Conservation (phyloP, 192 early-diverging fungal genomes). For the Umbelopsis sp. region DNA sequence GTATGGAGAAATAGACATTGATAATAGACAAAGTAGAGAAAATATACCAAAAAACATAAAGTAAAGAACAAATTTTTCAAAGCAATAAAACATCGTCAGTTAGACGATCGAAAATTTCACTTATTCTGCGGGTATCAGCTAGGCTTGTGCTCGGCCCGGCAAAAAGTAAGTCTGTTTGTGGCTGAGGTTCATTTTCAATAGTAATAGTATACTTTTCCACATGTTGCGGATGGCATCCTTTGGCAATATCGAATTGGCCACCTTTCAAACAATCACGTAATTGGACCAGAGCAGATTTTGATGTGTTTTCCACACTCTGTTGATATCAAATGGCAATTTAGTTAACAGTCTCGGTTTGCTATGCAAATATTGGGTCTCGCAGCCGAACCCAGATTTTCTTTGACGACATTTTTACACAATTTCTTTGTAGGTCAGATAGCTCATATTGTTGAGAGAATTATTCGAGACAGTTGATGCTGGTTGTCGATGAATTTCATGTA, state of each 20-base stretch:
- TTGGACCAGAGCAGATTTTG: neutral
- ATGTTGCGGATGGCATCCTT: slow-evolving; percentile 5
- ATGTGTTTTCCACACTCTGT: too few species aligned
- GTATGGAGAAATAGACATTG: neutral
- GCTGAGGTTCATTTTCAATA: neutral
- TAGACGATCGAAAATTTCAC: neutral
- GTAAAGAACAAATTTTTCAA: neutral
- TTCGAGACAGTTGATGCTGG: too few species aligned
- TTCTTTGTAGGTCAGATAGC: too few species aligned
- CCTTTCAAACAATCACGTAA: slow-evolving; percentile 13
- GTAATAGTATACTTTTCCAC: slow-evolving; percentile 8
- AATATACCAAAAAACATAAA: neutral
- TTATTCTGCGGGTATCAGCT: neutral
- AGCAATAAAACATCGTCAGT: neutral
- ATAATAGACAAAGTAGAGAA: neutral
- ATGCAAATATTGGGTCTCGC: neutral
- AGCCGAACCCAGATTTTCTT: too few species aligned
- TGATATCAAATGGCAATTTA: neutral
- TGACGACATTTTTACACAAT: too few species aligned
- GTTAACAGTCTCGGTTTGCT: neutral
- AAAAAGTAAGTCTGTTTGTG: too few species aligned
- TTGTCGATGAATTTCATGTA: too few species aligned
- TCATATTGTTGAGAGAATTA: too few species aligned
- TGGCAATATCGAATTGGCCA: slow-evolving; percentile 7
- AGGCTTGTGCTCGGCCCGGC: neutral